phyloP scores from a whole-genome alignment of 257 asterid species.

The Lantana camara region DNA sequence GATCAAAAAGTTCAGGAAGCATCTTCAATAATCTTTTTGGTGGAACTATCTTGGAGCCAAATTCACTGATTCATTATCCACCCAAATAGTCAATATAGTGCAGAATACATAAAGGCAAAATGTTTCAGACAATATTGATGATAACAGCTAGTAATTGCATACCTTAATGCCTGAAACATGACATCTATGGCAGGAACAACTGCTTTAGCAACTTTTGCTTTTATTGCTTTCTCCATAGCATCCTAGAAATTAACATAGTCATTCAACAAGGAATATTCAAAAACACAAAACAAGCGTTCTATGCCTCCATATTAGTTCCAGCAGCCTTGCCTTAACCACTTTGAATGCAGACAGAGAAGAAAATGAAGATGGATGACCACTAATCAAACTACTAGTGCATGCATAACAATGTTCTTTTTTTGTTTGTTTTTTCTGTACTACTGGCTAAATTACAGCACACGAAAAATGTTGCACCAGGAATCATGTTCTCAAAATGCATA shows the following conservation, averaged over 20 bases:
- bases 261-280: slow-evolving; percentile 8
- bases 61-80: slow-evolving; percentile 70
- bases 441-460: not conserved
- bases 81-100: slow-evolving; percentile 31
- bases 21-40: slow-evolving; percentile 97
- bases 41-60: slow-evolving; percentile 91
- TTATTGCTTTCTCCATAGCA: slow-evolving; percentile 99
- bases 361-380: slow-evolving; percentile 12
- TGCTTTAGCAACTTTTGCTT: slow-evolving; percentile 95
- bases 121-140: not conserved
- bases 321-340: slow-evolving; percentile 10
- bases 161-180: slow-evolving; percentile 99
- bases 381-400: slow-evolving; percentile 2
- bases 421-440: not conserved
- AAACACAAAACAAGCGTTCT: not conserved
- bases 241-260: slow-evolving; percentile 55
- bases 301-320: not conserved
- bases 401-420: no score
- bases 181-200: slow-evolving; percentile 99
- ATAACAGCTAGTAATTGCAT: slow-evolving; percentile 29
- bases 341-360: not conserved
- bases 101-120: slow-evolving; percentile 21
- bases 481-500: not conserved
- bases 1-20: slow-evolving; percentile 99
- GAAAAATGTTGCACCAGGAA: slow-evolving; percentile 4